phyloP scores from a whole-genome alignment of 2,329 filamentous ascomycete species.

The Cladosporium halotolerans region DNA sequence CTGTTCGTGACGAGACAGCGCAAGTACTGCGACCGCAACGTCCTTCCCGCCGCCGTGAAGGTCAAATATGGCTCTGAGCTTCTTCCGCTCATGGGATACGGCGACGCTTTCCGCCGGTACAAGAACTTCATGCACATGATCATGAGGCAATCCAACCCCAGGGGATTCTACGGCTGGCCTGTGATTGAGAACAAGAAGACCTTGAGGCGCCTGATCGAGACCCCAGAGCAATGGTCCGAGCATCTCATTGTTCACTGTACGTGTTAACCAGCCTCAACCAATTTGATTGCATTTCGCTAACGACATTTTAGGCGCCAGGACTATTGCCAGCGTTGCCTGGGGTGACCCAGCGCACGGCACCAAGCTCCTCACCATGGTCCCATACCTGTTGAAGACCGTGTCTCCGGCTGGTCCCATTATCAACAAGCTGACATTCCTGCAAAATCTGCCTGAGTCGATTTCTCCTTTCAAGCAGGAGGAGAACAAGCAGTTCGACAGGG shows the following conservation, averaged over 20 bases:
- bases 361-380: slow-evolving; percentile 30
- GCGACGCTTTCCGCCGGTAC: slow-evolving; percentile 24
- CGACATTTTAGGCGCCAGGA: slow-evolving; percentile 18
- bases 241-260: slow-evolving; percentile 29
- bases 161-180: slow-evolving; percentile 28
- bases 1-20: slow-evolving; percentile 28
- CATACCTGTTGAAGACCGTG: slow-evolving; percentile 29
- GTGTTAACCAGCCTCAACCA: background rate
- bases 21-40: slow-evolving; percentile 31
- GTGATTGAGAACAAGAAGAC: slow-evolving; percentile 30
- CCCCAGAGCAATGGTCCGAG: slow-evolving; percentile 29
- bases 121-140: slow-evolving; percentile 33
- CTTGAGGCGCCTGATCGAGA: slow-evolving; percentile 26
- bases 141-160: slow-evolving; percentile 27
- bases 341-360: slow-evolving; percentile 29
- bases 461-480: slow-evolving; percentile 29
- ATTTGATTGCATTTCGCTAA: background rate
- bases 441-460: slow-evolving; percentile 25
- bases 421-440: slow-evolving; percentile 30
- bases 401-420: slow-evolving; percentile 29
- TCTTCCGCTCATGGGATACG: slow-evolving; percentile 29
- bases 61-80: slow-evolving; percentile 28
- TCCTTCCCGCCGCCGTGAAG: slow-evolving; percentile 29
- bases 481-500: slow-evolving; percentile 23
- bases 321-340: slow-evolving; percentile 29